Evolutionary conservation across 148 eudicot species (phyloP).

Genomic region (Rhododendron vialii): DNA sequence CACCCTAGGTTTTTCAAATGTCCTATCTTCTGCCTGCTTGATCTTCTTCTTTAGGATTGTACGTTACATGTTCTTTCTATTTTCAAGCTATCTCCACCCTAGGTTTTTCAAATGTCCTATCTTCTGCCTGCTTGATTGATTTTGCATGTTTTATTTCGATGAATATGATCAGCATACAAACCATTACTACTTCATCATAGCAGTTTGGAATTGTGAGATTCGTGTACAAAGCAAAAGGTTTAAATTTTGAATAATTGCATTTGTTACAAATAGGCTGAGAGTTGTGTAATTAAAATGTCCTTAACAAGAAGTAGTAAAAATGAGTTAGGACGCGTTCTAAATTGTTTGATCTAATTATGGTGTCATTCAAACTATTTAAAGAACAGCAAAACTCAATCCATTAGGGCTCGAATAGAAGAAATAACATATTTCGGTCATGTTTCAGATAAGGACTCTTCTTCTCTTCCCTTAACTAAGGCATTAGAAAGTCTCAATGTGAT

Average conservation of each 20-base stretch:
- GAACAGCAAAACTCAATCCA: not conserved
- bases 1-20: not conserved
- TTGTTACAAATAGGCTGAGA: not conserved
- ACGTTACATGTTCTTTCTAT: not conserved
- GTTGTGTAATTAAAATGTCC: not conserved
- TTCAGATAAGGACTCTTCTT: not conserved
- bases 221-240: not conserved
- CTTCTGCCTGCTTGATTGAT: not conserved
- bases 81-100: not conserved
- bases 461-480: not conserved
- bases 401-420: not conserved
- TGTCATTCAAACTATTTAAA: no score
- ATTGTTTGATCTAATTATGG: not conserved
- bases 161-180: not conserved
- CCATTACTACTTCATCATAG: not conserved
- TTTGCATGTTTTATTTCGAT: not conserved
- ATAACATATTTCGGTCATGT: not conserved
- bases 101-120: conserved; percentile 1
- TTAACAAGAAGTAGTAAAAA: not conserved
- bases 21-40: not conserved
- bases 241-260: not conserved
- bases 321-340: not conserved
- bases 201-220: no score
- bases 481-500: no score
- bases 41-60: no score